Base-by-base conservation (phyloP, 2,329 filamentous ascomycete genomes). In the Colletotrichum sp. region DNA sequence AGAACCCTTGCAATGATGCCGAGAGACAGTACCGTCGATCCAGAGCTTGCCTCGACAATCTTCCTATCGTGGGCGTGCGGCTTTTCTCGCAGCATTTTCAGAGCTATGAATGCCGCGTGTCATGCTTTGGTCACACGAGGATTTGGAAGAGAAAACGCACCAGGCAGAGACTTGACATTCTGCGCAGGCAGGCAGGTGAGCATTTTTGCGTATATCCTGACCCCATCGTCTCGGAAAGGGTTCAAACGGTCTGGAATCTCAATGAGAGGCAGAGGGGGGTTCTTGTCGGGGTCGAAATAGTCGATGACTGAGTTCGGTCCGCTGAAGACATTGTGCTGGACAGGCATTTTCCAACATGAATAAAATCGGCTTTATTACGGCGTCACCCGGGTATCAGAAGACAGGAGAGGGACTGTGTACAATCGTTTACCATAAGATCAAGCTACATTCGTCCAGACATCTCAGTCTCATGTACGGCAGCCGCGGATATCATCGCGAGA, bases 161-260 rank as follows among this genome's bases (percentile, higher is more conserved):
- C 89, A 79, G 91, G 91, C 83, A 93, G 87, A 21, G 89, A 88
- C 80, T 93, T 93, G 78, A 93, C 90, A 68, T 93, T 93, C 73
- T 92, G 90, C 15, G 91, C 89, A 1, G 91, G 91, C 76, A 90
- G 89, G 84, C 89, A 89, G 4, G 89, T 90, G 87, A 93, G 90
- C 89, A 93, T 90, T 82, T 93, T 93, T 39, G 91, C 91, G 77
- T 92, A 92, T 76, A 93, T 92, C 26, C 90, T 88, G 4, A 93
- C 89, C 2, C 89, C 89, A 87, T 93, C 88, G 24, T 86, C 77
- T 65, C 87, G 84, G 77, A 88, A 91, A 1, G 90, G 90, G 76
- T 93, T 93, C 63, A 93, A 84, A 49, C 83, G 84, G 32, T 85
- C 84, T 4, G 91, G 91, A 12, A 93, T 84, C 82, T 93, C 91